These are phyloP conservation scores for Vanrija sp. DNA, from an alignment of 1,284 basidiomycete genomes.

Conservation along the genomic window DNA sequence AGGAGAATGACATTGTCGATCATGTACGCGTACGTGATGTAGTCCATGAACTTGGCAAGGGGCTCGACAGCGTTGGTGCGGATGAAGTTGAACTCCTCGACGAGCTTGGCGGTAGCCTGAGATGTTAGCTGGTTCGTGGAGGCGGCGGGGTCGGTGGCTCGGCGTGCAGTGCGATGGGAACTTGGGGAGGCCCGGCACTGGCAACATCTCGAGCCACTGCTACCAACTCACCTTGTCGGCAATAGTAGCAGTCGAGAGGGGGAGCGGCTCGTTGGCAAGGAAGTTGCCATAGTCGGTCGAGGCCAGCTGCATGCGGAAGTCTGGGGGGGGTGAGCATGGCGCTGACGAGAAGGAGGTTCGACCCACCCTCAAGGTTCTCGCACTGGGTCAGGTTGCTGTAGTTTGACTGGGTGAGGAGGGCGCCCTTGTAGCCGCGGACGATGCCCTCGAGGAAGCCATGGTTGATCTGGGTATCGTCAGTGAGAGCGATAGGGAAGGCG, in stretches of 20 bases:
- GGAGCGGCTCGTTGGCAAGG: slow-evolving; percentile 93
- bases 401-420: slow-evolving; percentile 80
- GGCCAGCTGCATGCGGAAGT: slow-evolving; percentile 86
- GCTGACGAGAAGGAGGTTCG: not conserved
- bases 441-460: slow-evolving; percentile 87
- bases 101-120: slow-evolving; percentile 4
- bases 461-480: slow-evolving; percentile 58
- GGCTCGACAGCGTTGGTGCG: slow-evolving; percentile 87
- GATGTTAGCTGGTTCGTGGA: not conserved
- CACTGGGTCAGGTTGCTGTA: slow-evolving; percentile 96
- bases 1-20: slow-evolving; percentile 98
- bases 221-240: slow-evolving; percentile 62
- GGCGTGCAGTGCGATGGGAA: not conserved
- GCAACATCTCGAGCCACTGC: not conserved
- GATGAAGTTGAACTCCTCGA: slow-evolving; percentile 56
- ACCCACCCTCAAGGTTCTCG: slow-evolving; percentile 89
- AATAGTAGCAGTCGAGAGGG: slow-evolving; percentile 90
- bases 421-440: slow-evolving; percentile 89
- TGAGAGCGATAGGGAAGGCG: slow-evolving; percentile 6
- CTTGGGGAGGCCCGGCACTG: not conserved
- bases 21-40: slow-evolving; percentile 98
- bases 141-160: not conserved
- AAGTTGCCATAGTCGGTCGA: slow-evolving; percentile 99
- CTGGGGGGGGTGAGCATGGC: slow-evolving; percentile 49
- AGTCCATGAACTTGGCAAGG: slow-evolving; percentile 89